Base-by-base conservation (phyloP, 202 grass and related monocot species). In the Carex sylvatica region DNA sequence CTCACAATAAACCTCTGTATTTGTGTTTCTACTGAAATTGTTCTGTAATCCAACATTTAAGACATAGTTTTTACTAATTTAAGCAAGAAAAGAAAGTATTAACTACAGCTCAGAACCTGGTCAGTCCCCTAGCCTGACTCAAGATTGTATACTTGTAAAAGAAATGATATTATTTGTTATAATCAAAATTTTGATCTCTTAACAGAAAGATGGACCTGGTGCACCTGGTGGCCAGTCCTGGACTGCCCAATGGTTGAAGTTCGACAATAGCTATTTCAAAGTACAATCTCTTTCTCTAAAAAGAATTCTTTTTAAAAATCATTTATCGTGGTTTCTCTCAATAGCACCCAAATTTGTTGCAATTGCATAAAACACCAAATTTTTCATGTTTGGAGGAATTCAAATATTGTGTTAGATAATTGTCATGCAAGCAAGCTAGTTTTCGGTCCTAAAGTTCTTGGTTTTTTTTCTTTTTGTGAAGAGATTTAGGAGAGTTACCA, bases 201-300 rank as follows among this genome's bases (percentile, higher is more conserved):
- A 23, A 83, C 84, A 98, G 95, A 98, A 95, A 82, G 91, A 93
- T 84, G 95, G 92, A 35, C 95, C 95, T 86, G 95, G 95, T 85
- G 95, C 94, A 73, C 87, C 95, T 62, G 95, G 95, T 84, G 95
- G 95, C 9, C 95, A 98, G 61, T 98, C 95, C 74, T 98, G 95
- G 95, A 98, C 92, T 30, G 87, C 76, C 65, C 89, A 93, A 84
- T 98, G 95, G 95, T 86, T 98, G 87, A 95, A 93, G 79, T 98
- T 98, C 61, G 95, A 98, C 70, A 98, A 95, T 62, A 98, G 89
- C 53, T 98, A 95, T 85, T 98, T 95, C 84, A 95, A 90, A 83
- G 95, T 93, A 33, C 30, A 65, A 61, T 42, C 24, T 56, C 40
- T 28, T 80, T 78, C 80, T 77, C 6, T 47, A 56, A 33, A 23